These are phyloP conservation scores for Ajuga chamaepitys DNA, from an alignment of 257 asterid species.

Conservation along the genomic window DNA sequence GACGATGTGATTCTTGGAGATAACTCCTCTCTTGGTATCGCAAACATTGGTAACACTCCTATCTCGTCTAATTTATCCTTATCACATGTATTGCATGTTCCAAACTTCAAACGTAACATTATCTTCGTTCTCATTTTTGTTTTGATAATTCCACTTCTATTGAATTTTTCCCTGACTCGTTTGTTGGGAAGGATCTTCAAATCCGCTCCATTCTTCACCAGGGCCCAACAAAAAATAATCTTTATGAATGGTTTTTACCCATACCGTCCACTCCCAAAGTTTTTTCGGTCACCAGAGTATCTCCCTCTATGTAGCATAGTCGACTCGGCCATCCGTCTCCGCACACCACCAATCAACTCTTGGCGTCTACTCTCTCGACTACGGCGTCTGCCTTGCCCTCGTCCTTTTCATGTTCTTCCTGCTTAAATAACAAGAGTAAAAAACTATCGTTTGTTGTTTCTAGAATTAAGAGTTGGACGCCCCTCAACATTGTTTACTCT, in stretches of 20 bases:
- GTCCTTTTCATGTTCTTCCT: not conserved
- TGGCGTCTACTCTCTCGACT: not conserved
- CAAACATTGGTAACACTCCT: no score
- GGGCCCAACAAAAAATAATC: no score
- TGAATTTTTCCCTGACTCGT: no score
- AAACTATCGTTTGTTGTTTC: not conserved
- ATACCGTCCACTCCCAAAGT: not conserved
- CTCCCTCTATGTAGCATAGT: not conserved
- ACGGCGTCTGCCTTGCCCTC: not conserved
- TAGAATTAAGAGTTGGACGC: not conserved
- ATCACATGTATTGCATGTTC: no score
- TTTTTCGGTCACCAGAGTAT: not conserved
- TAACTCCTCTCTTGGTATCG: no score
- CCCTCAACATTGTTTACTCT: not conserved
- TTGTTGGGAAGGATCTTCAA: no score
- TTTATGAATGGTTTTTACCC: not conserved
- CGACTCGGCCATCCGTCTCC: not conserved
- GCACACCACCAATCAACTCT: not conserved
- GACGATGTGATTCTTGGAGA: no score
- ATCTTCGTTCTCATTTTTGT: no score
- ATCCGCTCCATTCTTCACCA: no score
- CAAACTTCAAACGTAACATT: no score
- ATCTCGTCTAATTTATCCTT: no score
- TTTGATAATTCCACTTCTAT: no score
- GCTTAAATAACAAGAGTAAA: not conserved